Percentiles rank a stretch among this genome's conserved stretches.
Evolutionary conservation across 164 flowering plant species (phyloP).

Genomic region (Saururus chinensis): DNA sequence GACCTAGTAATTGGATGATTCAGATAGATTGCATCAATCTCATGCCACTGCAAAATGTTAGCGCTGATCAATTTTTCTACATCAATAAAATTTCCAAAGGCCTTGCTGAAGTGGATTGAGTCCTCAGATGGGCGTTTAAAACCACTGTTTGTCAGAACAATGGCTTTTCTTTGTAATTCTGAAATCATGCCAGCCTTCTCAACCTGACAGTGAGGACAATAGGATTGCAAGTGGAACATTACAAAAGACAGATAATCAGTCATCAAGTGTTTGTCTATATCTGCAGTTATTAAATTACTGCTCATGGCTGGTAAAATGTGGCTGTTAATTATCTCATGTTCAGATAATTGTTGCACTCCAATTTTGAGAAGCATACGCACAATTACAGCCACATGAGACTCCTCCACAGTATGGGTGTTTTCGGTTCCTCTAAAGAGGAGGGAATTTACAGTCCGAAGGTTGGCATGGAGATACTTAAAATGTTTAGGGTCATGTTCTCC

Average conservation of each 20-base stretch:
- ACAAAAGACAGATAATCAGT: conserved; percentile 62
- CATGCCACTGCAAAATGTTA: conserved; percentile 52
- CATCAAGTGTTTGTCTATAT: conserved; percentile 38
- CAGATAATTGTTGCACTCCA: conserved; percentile 68
- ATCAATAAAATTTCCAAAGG: conserved; percentile 57
- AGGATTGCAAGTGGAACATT: conserved; percentile 70
- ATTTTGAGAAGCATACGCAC: conserved; percentile 44
- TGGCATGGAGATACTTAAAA: conserved; percentile 53
- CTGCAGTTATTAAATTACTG: conserved; percentile 13
- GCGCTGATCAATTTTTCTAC: conserved; percentile 33
- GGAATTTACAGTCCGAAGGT: conserved; percentile 63
- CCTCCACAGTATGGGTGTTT: conserved; percentile 16
- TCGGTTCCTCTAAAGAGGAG: conserved; percentile 33
- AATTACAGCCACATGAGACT: conserved; percentile 21
- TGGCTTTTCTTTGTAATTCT: conserved; percentile 48
- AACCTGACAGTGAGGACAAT: conserved; percentile 40
- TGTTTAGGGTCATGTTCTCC: conserved; percentile 27
- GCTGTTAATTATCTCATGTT: conserved; percentile 64
- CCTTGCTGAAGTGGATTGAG: conserved; percentile 65
- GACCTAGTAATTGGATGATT: conserved; percentile 37
- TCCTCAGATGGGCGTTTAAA: conserved; percentile 45
- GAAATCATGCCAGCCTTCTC: conserved; percentile 50
- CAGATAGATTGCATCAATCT: conserved; percentile 55
- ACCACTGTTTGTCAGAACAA: conserved; percentile 65
- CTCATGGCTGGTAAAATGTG: conserved; percentile 66